phyloP scores from a whole-genome alignment of 352 stramenopile genomes.

The Phytopythium montanum region DNA sequence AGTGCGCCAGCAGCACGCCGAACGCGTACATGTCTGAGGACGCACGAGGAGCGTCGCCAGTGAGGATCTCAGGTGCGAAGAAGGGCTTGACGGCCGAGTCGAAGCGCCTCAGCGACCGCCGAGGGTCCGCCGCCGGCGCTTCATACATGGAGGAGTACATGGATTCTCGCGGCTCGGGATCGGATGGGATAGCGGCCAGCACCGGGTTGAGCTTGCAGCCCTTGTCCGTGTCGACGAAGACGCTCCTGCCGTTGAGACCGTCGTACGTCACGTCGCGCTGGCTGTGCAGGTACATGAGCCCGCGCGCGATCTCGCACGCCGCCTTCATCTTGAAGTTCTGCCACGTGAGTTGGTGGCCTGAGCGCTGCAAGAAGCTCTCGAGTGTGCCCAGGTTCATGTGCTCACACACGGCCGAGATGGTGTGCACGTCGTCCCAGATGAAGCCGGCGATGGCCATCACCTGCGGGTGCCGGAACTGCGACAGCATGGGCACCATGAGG shows the following conservation, averaged over 20 bases:
- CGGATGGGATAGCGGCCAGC: conserved; percentile 51
- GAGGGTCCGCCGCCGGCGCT: conserved; percentile 15
- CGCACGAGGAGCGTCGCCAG: conserved; percentile 32
- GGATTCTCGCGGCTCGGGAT: conserved; percentile 9
- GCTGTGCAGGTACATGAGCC: conserved; percentile 75
- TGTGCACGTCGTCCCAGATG: conserved; percentile 53
- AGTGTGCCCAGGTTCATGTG: conserved; percentile 69
- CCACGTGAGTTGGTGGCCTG: conserved; percentile 49
- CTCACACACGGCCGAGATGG: conserved; percentile 65
- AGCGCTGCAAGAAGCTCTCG: conserved; percentile 43
- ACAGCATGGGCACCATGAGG: conserved; percentile 50
- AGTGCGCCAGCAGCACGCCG: conserved; percentile 53
- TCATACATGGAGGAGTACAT: conserved; percentile 9
- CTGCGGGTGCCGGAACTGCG: conserved; percentile 67
- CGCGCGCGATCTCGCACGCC: conserved; percentile 53
- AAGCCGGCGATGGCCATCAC: conserved; percentile 57
- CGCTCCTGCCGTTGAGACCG: conserved; percentile 54
- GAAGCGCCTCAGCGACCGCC: conserved; percentile 19
- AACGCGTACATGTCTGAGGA: conserved; percentile 77
- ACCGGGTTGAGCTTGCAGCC: conserved; percentile 81
- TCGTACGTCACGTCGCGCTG: conserved; percentile 73
- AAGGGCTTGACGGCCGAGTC: conserved; percentile 36
- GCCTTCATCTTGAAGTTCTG: conserved; percentile 77
- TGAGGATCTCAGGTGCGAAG: conserved; percentile 56
- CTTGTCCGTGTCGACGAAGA: conserved; percentile 69